Conservation (phyloP, 2,329 filamentous ascomycete species). For the Chrysoporthe deuterocubensis region DNA sequence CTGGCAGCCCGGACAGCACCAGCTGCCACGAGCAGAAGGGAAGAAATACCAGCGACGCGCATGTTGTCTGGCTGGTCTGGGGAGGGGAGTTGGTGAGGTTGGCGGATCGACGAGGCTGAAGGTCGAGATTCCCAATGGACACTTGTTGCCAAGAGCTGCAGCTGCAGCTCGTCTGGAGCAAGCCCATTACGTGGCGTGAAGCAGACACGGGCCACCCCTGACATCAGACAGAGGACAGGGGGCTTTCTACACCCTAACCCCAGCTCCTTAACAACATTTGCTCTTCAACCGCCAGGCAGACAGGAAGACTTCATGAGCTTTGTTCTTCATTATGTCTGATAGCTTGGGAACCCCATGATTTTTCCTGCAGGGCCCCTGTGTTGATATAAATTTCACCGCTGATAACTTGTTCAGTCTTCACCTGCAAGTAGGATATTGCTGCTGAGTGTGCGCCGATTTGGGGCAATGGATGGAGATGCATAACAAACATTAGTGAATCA, state of each 20-base stretch:
- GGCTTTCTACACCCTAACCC: not conserved
- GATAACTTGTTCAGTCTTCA: too few relatives aligned
- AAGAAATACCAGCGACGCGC: constrained; percentile 47
- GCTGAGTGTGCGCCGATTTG: too few relatives aligned
- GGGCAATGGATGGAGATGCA: too few relatives aligned
- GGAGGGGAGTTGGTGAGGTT: constrained; percentile 17
- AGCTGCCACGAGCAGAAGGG: constrained; percentile 52
- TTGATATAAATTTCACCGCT: too few relatives aligned
- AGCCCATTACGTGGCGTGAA: constrained; percentile 29
- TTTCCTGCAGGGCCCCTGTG: too few relatives aligned
- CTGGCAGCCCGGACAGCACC: constrained; percentile 57
- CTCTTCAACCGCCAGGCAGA: too few relatives aligned
- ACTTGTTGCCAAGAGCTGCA: constrained; percentile 22
- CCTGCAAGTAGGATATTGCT: too few relatives aligned
- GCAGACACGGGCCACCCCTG: constrained; percentile 15
- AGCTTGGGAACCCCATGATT: too few relatives aligned
- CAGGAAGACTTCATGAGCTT: too few relatives aligned
- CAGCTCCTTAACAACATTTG: too few relatives aligned
- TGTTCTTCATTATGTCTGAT: too few relatives aligned
- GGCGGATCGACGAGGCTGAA: constrained; percentile 20
- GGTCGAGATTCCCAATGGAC: constrained; percentile 21
- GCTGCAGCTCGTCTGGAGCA: constrained; percentile 5
- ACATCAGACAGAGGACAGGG: not conserved
- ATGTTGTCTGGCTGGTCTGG: constrained; percentile 36
- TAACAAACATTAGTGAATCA: not conserved